Percentiles rank a stretch among this genome's conserved stretches.
These are phyloP conservation scores for Solanum aculeatissimum DNA, from an alignment of 305 asterid species.

Conservation along the genomic window DNA sequence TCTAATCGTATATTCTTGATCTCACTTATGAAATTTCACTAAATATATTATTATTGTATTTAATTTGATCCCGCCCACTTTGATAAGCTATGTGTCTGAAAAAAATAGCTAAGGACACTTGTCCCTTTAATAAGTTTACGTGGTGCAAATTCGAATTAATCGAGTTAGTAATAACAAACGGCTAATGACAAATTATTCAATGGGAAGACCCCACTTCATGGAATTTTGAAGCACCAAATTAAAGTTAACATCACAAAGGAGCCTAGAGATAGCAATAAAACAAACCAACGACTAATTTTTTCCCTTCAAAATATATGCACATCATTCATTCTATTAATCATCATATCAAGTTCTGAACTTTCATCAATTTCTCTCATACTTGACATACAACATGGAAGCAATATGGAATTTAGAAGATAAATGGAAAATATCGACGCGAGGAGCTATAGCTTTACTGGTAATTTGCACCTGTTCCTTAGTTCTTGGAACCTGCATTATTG, in stretches of 20 bases:
- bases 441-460: conserved; percentile 4
- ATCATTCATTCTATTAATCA: background rate
- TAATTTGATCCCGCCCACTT: too few species aligned
- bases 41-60: too few species aligned
- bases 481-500: conserved; percentile 9
- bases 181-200: conserved; percentile 5
- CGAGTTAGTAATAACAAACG: background rate
- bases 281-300: background rate
- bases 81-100: too few species aligned
- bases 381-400: conserved; percentile 10
- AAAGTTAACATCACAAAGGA: background rate
- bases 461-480: conserved; percentile 13
- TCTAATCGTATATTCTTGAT: too few species aligned
- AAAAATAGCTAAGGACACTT: too few species aligned
- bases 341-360: background rate
- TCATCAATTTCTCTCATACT: background rate
- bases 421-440: conserved; percentile 14
- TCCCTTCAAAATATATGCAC: background rate
- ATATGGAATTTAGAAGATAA: conserved; percentile 20
- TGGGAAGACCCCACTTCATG: conserved; percentile 3
- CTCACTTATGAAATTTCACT: too few species aligned
- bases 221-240: conserved; percentile 5
- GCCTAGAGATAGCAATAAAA: background rate
- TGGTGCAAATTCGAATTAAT: too few species aligned
- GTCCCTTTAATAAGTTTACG: too few species aligned